Evolutionary conservation across 768 basidiomycete genomes (phyloP).

Genomic region (Leccinum obscurum): DNA sequence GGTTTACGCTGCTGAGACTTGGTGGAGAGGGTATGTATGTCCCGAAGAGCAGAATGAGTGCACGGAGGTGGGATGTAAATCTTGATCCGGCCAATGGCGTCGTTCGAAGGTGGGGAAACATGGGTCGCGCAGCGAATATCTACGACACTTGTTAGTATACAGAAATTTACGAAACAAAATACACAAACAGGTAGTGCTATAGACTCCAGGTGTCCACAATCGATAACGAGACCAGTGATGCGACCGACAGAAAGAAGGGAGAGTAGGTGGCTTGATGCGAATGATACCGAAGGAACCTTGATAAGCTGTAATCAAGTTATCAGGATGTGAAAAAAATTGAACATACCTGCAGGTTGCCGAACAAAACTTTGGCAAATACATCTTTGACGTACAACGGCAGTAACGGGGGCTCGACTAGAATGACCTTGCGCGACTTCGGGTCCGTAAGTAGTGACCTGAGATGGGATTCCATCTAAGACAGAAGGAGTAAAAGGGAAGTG

Average conservation of each 20-base stretch:
- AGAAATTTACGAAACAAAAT: neutral
- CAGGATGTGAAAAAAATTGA: neutral
- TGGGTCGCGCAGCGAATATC: constrained; percentile 88
- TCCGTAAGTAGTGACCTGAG: constrained; percentile 88
- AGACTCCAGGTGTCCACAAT: constrained; percentile 91
- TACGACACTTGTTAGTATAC: constrained; percentile 33
- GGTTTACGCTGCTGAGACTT: constrained; percentile 62
- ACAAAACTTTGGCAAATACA: constrained; percentile 79
- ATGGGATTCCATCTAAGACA: constrained; percentile 21
- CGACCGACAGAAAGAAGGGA: constrained; percentile 83
- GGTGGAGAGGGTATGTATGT: constrained; percentile 82
- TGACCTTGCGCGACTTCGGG: constrained; percentile 93
- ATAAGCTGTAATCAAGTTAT: neutral
- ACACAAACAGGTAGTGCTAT: constrained; percentile 77
- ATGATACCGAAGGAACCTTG: constrained; percentile 93
- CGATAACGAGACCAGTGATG: constrained; percentile 91
- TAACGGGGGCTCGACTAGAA: constrained; percentile 87
- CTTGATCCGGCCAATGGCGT: constrained; percentile 86
- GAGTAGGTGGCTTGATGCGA: constrained; percentile 85
- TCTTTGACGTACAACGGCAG: constrained; percentile 88
- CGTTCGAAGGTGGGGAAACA: constrained; percentile 79
- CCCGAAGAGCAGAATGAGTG: constrained; percentile 80
- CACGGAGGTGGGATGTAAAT: constrained; percentile 77
- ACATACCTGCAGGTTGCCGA: constrained; percentile 82
- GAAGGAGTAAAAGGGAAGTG: neutral